phyloP scores from a whole-genome alignment of 768 basidiomycete genomes.

The Cubamyces sp. region DNA sequence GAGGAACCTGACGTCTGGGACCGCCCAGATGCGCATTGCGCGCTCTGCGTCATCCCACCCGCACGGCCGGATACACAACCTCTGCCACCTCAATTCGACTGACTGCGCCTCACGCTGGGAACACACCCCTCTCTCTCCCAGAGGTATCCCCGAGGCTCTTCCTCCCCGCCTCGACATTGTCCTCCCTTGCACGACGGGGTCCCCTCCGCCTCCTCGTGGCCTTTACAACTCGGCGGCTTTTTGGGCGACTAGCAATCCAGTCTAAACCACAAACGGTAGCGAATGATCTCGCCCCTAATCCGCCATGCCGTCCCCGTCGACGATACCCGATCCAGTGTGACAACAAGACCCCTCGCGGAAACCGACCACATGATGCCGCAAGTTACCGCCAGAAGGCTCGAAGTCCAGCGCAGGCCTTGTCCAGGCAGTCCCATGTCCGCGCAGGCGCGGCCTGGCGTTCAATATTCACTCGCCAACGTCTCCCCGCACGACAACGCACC shows the following conservation, averaged over 20 bases:
- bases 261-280: conserved; percentile 23
- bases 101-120: conserved; percentile 13
- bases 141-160: conserved; percentile 2
- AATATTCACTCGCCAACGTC: not conserved
- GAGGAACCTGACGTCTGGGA: conserved; percentile 16
- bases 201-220: conserved; percentile 16
- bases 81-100: conserved; percentile 6
- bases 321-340: conserved; percentile 12
- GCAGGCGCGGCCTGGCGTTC: conserved; percentile 6
- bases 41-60: conserved; percentile 21
- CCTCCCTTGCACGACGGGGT: not conserved
- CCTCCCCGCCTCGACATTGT: conserved; percentile 1
- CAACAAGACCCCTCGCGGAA: conserved; percentile 6
- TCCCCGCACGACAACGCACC: not conserved
- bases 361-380: conserved; percentile 24
- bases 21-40: conserved; percentile 14
- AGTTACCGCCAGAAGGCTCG: conserved; percentile 16
- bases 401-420: conserved; percentile 13
- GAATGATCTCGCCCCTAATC: conserved; percentile 20
- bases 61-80: conserved; percentile 12
- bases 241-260: conserved; percentile 19
- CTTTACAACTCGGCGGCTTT: not conserved
- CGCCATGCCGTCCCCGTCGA: conserved; percentile 13
- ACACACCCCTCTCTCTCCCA: not conserved
- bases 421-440: conserved; percentile 15